Conservation (phyloP, 495 filamentous ascomycete genomes). For the Staphylotrichum longicolle region DNA sequence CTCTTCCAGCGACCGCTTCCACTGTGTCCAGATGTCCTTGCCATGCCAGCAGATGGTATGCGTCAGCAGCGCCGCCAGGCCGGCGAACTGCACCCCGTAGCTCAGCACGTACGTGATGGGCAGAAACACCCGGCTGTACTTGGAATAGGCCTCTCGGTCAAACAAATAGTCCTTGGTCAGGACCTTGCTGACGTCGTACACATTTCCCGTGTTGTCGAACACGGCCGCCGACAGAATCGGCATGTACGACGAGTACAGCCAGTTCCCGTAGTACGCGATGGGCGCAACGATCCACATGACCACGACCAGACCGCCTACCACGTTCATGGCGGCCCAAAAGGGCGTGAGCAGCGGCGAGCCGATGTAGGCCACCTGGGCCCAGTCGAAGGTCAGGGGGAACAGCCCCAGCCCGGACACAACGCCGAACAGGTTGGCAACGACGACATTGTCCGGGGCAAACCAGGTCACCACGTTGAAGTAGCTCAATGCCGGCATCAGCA, state of each 20-base stretch:
- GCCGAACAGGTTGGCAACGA: constrained; percentile 80
- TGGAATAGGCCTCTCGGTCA: constrained; percentile 65
- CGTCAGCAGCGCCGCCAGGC: constrained; percentile 66
- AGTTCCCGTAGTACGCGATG: constrained; percentile 75
- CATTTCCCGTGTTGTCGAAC: constrained; percentile 75
- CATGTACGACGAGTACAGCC: constrained; percentile 75
- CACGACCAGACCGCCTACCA: constrained; percentile 76
- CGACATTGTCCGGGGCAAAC: constrained; percentile 77
- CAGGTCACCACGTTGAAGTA: constrained; percentile 90
- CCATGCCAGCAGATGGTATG: constrained; percentile 75
- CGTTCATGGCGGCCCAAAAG: constrained; percentile 90
- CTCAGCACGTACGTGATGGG: constrained; percentile 80
- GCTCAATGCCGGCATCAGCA: constrained; percentile 81
- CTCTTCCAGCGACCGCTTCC: constrained; percentile 54
- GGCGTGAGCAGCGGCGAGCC: constrained; percentile 82
- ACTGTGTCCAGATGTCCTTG: constrained; percentile 69
- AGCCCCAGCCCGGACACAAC: constrained; percentile 81
- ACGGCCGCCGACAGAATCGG: constrained; percentile 72
- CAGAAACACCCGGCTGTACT: constrained; percentile 76
- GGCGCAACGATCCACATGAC: constrained; percentile 91
- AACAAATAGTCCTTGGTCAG: constrained; percentile 70
- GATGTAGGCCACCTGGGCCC: constrained; percentile 90
- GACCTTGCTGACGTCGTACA: constrained; percentile 73
- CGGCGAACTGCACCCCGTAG: constrained; percentile 79
- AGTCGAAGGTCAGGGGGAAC: constrained; percentile 88